Evolutionary conservation across 2,329 filamentous ascomycete genomes (phyloP).

Genomic region (Thermomyces lanuginosus): DNA sequence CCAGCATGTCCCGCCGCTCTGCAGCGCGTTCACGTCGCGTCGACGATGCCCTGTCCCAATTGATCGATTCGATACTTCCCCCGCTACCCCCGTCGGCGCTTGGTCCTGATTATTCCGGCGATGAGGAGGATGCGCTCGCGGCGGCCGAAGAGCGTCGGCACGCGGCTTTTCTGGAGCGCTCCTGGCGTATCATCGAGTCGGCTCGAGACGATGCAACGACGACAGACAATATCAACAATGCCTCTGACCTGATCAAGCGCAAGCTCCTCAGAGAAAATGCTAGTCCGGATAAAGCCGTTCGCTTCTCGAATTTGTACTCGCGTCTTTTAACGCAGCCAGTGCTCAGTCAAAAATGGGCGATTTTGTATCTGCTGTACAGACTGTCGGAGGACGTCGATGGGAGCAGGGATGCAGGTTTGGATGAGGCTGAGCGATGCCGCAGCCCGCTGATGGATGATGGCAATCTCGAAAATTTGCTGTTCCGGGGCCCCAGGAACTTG

Average conservation of each 20-base stretch:
- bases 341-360: slow-evolving; percentile 89
- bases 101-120: slow-evolving; percentile 16
- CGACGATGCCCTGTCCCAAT: slow-evolving; percentile 28
- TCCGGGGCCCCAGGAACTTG: slow-evolving; percentile 12
- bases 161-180: slow-evolving; percentile 18
- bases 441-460: slow-evolving; percentile 26
- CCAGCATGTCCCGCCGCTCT: slow-evolving; percentile 17
- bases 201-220: slow-evolving; percentile 13
- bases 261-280: slow-evolving; percentile 65
- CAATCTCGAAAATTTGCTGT: slow-evolving; percentile 22
- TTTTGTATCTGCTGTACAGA: slow-evolving; percentile 77
- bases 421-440: slow-evolving; percentile 15
- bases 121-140: slow-evolving; percentile 19
- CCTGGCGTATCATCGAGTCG: slow-evolving; percentile 23
- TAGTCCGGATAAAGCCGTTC: slow-evolving; percentile 56
- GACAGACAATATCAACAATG: slow-evolving; percentile 57
- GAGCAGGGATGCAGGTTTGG: slow-evolving; percentile 8
- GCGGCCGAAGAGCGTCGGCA: slow-evolving; percentile 23
- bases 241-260: slow-evolving; percentile 79
- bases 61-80: slow-evolving; percentile 26
- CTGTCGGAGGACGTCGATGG: slow-evolving; percentile 44
- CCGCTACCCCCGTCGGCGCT: slow-evolving; percentile 17
- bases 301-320: slow-evolving; percentile 82
- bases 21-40: slow-evolving; percentile 24
- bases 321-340: slow-evolving; percentile 80